Evolutionary conservation across 352 stramenopile genomes (phyloP).

Genomic region (Pythium periplocum): DNA sequence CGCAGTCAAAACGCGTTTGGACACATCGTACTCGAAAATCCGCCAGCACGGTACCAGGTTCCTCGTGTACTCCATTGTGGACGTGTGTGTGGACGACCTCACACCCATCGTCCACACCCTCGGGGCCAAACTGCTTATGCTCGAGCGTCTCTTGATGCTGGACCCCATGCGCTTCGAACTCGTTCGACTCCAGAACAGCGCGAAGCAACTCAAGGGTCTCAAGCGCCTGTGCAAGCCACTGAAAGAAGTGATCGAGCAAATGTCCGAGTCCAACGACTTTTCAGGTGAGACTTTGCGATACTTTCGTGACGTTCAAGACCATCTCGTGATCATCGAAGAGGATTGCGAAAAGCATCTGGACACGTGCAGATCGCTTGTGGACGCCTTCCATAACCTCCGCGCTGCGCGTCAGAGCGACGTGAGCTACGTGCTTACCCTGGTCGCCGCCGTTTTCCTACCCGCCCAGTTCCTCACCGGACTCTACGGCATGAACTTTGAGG

Average conservation of each 20-base stretch:
- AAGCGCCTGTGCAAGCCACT: slow-evolving; percentile 71
- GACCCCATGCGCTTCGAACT: slow-evolving; percentile 56
- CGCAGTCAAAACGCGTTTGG: slow-evolving; percentile 52
- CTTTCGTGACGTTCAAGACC: slow-evolving; percentile 82
- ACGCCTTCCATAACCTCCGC: slow-evolving; percentile 67
- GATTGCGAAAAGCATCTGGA: slow-evolving; percentile 79
- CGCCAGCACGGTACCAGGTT: slow-evolving; percentile 70
- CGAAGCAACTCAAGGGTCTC: slow-evolving; percentile 73
- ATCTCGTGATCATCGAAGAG: slow-evolving; percentile 74
- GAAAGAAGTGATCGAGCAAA: slow-evolving; percentile 64
- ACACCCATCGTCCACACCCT: slow-evolving; percentile 72
- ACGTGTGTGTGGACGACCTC: slow-evolving; percentile 78
- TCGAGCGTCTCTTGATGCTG: slow-evolving; percentile 54
- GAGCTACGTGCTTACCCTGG: slow-evolving; percentile 75
- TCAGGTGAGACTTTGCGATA: slow-evolving; percentile 68
- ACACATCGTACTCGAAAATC: slow-evolving; percentile 81
- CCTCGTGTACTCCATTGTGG: slow-evolving; percentile 74
- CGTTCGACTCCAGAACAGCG: slow-evolving; percentile 42
- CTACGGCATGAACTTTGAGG: slow-evolving; percentile 88
- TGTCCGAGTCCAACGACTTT: slow-evolving; percentile 68
- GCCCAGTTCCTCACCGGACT: slow-evolving; percentile 85
- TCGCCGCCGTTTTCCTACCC: slow-evolving; percentile 78
- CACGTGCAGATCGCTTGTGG: slow-evolving; percentile 51
- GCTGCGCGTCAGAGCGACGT: slow-evolving; percentile 64
- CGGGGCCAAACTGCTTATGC: slow-evolving; percentile 64